Evolutionary conservation across 2,329 filamentous ascomycete genomes (phyloP).

Genomic region (Cladosporium austrohemisphaericum): DNA sequence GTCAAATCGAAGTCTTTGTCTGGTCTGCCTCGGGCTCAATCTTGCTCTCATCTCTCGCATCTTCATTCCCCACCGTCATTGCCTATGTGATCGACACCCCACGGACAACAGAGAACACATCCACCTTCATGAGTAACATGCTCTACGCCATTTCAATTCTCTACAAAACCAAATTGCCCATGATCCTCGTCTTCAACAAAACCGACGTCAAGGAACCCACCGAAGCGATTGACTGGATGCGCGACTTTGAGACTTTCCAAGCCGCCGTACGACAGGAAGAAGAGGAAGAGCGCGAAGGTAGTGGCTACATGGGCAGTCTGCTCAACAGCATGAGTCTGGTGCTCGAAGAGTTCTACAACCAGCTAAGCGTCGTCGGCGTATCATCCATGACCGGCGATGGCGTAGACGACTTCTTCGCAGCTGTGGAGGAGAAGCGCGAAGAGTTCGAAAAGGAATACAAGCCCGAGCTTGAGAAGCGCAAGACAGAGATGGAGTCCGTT

Average conservation of each 20-base stretch:
- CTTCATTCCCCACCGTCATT: constrained; percentile 92
- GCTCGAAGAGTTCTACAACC: constrained; percentile 94
- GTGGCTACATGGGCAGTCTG: constrained; percentile 92
- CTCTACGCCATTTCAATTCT: constrained; percentile 97
- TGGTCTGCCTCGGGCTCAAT: constrained; percentile 97
- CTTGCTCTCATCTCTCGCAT: constrained; percentile 85
- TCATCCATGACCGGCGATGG: constrained; percentile 90
- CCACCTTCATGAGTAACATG: constrained; percentile 99
- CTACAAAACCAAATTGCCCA: constrained; percentile 97
- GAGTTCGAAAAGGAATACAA: constrained; percentile 91
- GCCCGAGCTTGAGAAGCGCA: constrained; percentile 79
- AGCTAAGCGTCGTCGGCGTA: constrained; percentile 88
- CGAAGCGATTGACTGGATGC: constrained; percentile 96
- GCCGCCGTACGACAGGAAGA: constrained; percentile 78
- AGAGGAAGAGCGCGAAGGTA: constrained; percentile 68
- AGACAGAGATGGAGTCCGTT: constrained; percentile 69
- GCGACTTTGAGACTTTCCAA: constrained; percentile 95
- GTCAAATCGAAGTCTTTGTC: constrained; percentile 98
- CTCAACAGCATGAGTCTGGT: constrained; percentile 98
- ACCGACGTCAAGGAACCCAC: constrained; percentile 93
- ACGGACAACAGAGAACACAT: constrained; percentile 84
- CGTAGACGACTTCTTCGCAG: constrained; percentile 88
- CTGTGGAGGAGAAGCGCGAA: constrained; percentile 77
- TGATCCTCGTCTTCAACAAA: constrained; percentile 99
- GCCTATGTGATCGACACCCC: constrained; percentile 98